Evolutionary conservation across 352 stramenopile species (phyloP).

Genomic region (Globisporangium echinulatum): DNA sequence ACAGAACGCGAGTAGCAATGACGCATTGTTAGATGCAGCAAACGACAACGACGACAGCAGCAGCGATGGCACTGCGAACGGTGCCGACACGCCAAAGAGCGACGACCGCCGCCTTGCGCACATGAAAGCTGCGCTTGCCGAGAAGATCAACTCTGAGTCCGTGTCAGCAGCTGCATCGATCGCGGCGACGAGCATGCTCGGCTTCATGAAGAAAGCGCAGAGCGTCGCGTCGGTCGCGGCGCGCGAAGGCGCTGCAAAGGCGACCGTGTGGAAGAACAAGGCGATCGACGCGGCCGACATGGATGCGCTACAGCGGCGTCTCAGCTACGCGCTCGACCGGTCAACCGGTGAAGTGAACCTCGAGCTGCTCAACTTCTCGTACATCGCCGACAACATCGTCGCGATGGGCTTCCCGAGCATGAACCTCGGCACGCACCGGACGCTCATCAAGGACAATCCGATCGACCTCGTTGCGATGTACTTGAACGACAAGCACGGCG

Average conservation of each 20-base stretch:
- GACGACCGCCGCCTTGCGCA: conserved; percentile 38
- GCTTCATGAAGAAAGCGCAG: conserved; percentile 83
- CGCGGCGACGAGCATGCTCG: conserved; percentile 66
- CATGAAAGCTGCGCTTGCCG: conserved; percentile 46
- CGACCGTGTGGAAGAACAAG: conserved; percentile 58
- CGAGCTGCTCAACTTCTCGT: conserved; percentile 88
- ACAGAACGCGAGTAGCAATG: neutral
- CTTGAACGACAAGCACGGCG: conserved; percentile 90
- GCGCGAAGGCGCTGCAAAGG: conserved; percentile 72
- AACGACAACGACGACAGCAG: conserved; percentile 3
- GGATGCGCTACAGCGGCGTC: conserved; percentile 72
- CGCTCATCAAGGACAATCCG: conserved; percentile 79
- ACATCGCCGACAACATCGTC: conserved; percentile 84
- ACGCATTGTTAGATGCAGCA: neutral
- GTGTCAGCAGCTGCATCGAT: conserved; percentile 59
- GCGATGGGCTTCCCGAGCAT: conserved; percentile 91
- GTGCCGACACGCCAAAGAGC: conserved; percentile 11
- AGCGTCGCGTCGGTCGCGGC: conserved; percentile 61
- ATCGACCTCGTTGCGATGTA: conserved; percentile 92
- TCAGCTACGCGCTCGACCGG: conserved; percentile 78
- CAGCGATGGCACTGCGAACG: neutral
- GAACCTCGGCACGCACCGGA: conserved; percentile 69
- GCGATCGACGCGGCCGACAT: conserved; percentile 79
- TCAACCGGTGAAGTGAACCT: conserved; percentile 78
- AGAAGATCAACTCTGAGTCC: conserved; percentile 67